phyloP scores from a whole-genome alignment of 2,329 filamentous ascomycete species.

The Colletotrichum australisinense region DNA sequence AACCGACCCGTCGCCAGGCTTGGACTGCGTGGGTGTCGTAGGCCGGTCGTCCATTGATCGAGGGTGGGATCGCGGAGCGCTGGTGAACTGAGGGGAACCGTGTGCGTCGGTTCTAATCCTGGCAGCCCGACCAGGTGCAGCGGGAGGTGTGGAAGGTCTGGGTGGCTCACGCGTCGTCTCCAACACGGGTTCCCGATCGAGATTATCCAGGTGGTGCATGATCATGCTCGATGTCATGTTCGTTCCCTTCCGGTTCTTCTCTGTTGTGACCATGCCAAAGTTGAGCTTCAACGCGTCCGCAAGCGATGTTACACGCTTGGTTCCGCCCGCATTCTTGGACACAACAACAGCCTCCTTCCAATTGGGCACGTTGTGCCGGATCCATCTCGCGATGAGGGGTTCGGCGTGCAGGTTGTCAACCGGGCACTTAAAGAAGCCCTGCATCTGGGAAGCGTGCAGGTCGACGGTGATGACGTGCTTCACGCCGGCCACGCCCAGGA shows the following conservation, averaged over 20 bases:
- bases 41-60: conserved; percentile 35
- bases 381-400: conserved; percentile 95
- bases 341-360: conserved; percentile 96
- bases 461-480: conserved; percentile 98
- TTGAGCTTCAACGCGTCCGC: conserved; percentile 97
- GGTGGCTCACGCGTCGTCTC: conserved; percentile 46
- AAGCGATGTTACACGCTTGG: conserved; percentile 94
- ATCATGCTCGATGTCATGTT: conserved; percentile 85
- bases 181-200: conserved; percentile 58
- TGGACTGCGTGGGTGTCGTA: conserved; percentile 28
- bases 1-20: conserved; percentile 14
- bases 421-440: conserved; percentile 97
- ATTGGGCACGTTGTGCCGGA: conserved; percentile 84
- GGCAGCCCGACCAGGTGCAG: conserved; percentile 13
- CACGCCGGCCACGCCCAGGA: conserved; percentile 92
- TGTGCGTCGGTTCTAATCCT: conserved; percentile 30
- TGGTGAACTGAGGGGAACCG: conserved; percentile 32
- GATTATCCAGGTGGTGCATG: conserved; percentile 73
- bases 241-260: conserved; percentile 69
- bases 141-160: conserved; percentile 33
- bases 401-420: conserved; percentile 98
- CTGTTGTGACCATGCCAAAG: conserved; percentile 95
- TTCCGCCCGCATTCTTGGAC: conserved; percentile 97
- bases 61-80: conserved; percentile 39
- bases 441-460: conserved; percentile 97